phyloP scores from a whole-genome alignment of 495 filamentous ascomycete species.

The Talaromyces trachyspermus region DNA sequence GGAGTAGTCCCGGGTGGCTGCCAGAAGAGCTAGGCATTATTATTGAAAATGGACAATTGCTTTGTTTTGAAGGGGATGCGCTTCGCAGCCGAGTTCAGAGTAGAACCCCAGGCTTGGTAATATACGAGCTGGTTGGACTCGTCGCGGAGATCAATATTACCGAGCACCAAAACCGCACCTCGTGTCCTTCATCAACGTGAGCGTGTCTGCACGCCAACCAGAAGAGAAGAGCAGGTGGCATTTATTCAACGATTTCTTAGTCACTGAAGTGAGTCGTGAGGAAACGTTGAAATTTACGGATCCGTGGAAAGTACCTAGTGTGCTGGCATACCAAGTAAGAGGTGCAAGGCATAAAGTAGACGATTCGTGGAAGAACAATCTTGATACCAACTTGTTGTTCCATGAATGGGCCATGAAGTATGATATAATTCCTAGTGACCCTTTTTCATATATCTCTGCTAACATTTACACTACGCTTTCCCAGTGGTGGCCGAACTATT shows the following conservation, averaged over 20 bases:
- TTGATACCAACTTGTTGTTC: conserved; percentile 81
- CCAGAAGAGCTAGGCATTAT: conserved; percentile 88
- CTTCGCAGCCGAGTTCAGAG: conserved; percentile 49
- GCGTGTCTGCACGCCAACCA: conserved; percentile 53
- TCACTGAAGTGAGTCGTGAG: conserved; percentile 65
- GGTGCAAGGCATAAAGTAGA: conserved; percentile 66
- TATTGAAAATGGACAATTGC: conserved; percentile 71
- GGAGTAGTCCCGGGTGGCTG: conserved; percentile 82
- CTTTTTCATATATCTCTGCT: conserved; percentile 2
- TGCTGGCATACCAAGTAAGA: conserved; percentile 78
- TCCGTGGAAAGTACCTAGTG: conserved; percentile 83
- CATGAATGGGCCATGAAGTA: conserved; percentile 60
- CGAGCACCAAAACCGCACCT: conserved; percentile 83
- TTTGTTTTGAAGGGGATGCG: conserved; percentile 84
- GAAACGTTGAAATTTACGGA: conserved; percentile 85
- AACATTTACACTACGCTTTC: background rate
- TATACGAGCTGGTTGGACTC: conserved; percentile 89
- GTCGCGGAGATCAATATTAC: conserved; percentile 81
- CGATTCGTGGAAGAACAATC: conserved; percentile 71
- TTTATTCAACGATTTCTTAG: conserved; percentile 94
- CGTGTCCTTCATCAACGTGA: conserved; percentile 83
- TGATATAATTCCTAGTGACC: conserved; percentile 17
- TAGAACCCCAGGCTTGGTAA: conserved; percentile 56
- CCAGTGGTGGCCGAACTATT: conserved; percentile 29
- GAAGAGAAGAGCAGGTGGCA: conserved; percentile 68